These are phyloP conservation scores for Guillardia theta DNA, from an alignment of 78 protist species.

Conservation along the genomic window DNA sequence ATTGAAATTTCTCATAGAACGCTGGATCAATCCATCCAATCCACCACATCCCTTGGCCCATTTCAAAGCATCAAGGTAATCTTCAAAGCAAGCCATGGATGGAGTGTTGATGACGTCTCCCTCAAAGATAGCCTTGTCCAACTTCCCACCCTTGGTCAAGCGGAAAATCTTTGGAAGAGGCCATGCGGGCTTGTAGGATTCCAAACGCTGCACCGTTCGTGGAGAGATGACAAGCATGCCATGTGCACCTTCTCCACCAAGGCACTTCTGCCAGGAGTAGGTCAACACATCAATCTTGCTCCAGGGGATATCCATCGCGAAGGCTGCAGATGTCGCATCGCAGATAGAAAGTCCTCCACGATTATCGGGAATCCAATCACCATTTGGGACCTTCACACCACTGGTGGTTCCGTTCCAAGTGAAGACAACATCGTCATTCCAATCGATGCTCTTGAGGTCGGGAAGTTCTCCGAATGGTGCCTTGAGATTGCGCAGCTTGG, in stretches of 20 bases:
- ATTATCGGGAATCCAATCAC: constrained; percentile 44
- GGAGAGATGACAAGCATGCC: constrained; percentile 66
- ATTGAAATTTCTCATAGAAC: constrained; percentile 10
- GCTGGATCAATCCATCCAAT: not conserved
- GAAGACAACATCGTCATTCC: constrained; percentile 56
- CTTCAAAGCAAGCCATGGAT: constrained; percentile 56
- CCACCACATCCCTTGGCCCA: constrained; percentile 50
- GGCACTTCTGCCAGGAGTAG: constrained; percentile 67
- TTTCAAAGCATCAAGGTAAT: constrained; percentile 58
- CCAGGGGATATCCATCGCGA: constrained; percentile 51
- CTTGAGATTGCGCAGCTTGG: not conserved
- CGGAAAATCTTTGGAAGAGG: constrained; percentile 56
- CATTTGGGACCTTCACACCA: constrained; percentile 58
- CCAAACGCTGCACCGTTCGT: constrained; percentile 39
- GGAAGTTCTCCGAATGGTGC: constrained; percentile 57
- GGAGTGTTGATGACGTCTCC: constrained; percentile 63
- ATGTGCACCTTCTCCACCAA: constrained; percentile 74
- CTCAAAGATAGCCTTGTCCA: constrained; percentile 24
- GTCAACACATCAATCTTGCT: constrained; percentile 60
- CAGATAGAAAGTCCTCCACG: constrained; percentile 56
- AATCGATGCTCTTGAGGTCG: not conserved
- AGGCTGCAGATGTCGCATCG: constrained; percentile 68
- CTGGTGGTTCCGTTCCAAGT: constrained; percentile 64
- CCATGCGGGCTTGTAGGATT: not conserved
- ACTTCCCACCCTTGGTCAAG: constrained; percentile 29